Conservation (phyloP, 352 stramenopile genomes). For the Plasmopara muralis region DNA sequence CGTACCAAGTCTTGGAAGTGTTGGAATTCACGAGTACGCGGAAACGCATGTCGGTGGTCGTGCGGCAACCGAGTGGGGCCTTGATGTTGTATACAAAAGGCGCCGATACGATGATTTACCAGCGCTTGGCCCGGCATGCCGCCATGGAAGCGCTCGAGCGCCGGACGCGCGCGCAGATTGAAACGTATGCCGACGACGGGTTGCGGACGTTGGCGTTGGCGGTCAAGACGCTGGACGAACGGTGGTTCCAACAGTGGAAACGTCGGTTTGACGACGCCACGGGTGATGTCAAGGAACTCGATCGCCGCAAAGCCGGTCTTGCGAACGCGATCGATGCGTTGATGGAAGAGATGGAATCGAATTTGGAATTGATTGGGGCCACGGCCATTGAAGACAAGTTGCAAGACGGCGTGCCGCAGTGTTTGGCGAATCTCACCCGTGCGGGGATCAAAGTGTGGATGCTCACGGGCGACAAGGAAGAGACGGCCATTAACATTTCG, state of each 20-base stretch:
- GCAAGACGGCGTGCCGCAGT: slow-evolving; percentile 85
- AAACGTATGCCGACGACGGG: slow-evolving; percentile 78
- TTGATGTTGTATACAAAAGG: slow-evolving; percentile 81
- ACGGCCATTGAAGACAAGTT: slow-evolving; percentile 92
- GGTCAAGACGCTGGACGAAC: slow-evolving; percentile 57
- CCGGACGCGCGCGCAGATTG: slow-evolving; percentile 68
- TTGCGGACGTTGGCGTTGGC: slow-evolving; percentile 80
- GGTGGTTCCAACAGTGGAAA: slow-evolving; percentile 73
- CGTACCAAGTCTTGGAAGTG: slow-evolving; percentile 61
- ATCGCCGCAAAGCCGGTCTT: slow-evolving; percentile 75
- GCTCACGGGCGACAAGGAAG: slow-evolving; percentile 93
- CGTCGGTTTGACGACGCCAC: slow-evolving; percentile 61
- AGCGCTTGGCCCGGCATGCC: slow-evolving; percentile 50
- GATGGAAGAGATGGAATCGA: slow-evolving; percentile 78
- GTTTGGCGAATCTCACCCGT: slow-evolving; percentile 64
- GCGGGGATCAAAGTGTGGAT: slow-evolving; percentile 94
- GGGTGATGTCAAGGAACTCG: slow-evolving; percentile 60
- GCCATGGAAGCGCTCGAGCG: slow-evolving; percentile 46
- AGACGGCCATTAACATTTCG: slow-evolving; percentile 95
- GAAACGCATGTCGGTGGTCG: slow-evolving; percentile 73
- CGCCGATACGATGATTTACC: slow-evolving; percentile 92
- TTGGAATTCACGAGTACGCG: slow-evolving; percentile 76
- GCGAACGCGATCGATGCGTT: slow-evolving; percentile 68
- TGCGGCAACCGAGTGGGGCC: slow-evolving; percentile 46
- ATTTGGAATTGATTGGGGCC: slow-evolving; percentile 78